Evolutionary conservation across 1,139 yeast species (phyloP), one percentile per base, ranked within the genome.

Genomic region (Protomyces arabidopsidicola): DNA sequence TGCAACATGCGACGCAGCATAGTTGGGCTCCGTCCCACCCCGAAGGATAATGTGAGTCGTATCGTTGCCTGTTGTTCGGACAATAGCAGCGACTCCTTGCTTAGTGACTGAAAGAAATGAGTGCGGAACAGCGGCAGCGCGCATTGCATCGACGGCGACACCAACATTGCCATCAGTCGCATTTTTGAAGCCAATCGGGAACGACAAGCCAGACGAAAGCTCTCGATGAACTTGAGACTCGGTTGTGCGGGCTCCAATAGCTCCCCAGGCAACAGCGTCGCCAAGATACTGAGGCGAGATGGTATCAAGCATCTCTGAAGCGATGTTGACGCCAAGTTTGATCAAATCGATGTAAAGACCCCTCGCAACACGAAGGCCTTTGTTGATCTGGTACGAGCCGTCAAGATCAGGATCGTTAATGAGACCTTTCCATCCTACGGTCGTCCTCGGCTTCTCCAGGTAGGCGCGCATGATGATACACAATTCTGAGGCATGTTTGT

Each of bases 371-470:
- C 90, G 84, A 71, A 93, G 81, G 72, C 98, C 98, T 78, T 91
- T 90, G 83, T 93, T 93, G 76, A 93, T 93, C 75, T 91, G 88
- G 83, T 87, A 93, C 60, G 96, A 82, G 72, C 89, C 87, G 78
- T 93, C 91, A 68, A 91, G 85, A 74, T 90, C 96, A 52, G 98
- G 98, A 76, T 93, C 98, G 75, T 93, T 93, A 75, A 93, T 90
- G 73, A 93, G 81, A 69, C 98, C 98, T 79, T 93, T 93, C 98
- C 98, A 93, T 69, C 98, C 98, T 64, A 93, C 98, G 38, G 98
- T 93, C 68, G 98, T 93, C 79, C 98, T 86, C 73, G 98, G 98
- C 78, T 93, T 93, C 77, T 93, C 98, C 72, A 93, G 82, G 82
- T 93, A 93, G 16, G 98, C 98, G 78, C 98, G 85, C 98, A 93